Base-by-base conservation (phyloP, 2,329 filamentous ascomycete species). In the Colletotrichum cordylinicola region DNA sequence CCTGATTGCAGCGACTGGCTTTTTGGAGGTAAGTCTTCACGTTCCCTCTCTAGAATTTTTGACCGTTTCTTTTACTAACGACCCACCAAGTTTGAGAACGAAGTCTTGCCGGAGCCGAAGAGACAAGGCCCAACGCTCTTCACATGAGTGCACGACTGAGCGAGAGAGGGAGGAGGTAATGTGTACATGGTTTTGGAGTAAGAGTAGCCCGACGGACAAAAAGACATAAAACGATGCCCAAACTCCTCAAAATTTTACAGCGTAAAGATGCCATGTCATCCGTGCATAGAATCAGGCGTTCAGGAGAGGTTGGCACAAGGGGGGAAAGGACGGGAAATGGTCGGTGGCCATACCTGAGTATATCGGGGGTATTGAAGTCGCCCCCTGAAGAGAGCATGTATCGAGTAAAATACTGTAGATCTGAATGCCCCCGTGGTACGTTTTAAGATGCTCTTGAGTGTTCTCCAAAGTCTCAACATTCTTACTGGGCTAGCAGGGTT, bases 1-100 rank as follows among this genome's bases (percentile, higher is more conserved):
- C 70, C 88, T 98, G 78, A 94, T 98, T 81, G 90, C 93, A 35
- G 92, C 95, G 48, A 98, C 95, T 12, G 93, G 92, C 58, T 98
- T 98, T 83, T 87, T 98, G 70, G 94, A 98, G 89, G 96, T 98
- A 87, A 86, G 92, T 86, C 33, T 24, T 43, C 15, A 43, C 15
- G 31, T 21, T 21, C 27, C 27, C 8, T 58, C 2, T 16, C n/a
- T 18, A 39, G 33, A 64, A 8, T 39, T 16, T 27, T 43, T 16
- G 13, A n/a, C 12, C 61, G 7, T 58, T 16, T 39, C 2, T 18
- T 35, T 64, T 8, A n/a, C 61, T n/a, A 29, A 16, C 35, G 5
- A 4, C 15, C 16, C 8, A 4, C 29, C 12, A 8, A 87, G 85
- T 85, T 86, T 80, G 87, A 89, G 79, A 84, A 86, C 65, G 83